These are phyloP conservation scores for Echium plantagineum DNA, from an alignment of 257 asterid genomes.

Conservation along the genomic window DNA sequence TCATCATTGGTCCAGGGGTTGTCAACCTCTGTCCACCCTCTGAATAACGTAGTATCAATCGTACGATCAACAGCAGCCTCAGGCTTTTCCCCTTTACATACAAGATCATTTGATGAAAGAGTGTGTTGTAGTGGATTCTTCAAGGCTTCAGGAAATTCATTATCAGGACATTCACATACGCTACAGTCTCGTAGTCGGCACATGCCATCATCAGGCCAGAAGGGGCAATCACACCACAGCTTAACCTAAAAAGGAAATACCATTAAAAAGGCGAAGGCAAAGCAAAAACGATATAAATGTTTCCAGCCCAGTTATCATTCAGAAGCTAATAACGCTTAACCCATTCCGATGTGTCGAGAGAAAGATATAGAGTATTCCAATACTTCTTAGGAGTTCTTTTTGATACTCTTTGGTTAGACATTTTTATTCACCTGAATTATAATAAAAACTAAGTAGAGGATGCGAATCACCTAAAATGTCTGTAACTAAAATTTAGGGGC, in stretches of 20 bases:
- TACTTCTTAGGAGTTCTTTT: too few species aligned
- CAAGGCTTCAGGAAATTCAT: constrained; percentile 46
- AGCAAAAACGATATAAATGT: not conserved
- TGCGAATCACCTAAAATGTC: too few species aligned
- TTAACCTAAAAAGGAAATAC: constrained; percentile 28
- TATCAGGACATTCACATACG: constrained; percentile 62
- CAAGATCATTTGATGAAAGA: constrained; percentile 29
- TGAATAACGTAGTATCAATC: constrained; percentile 45
- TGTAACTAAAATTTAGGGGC: too few species aligned
- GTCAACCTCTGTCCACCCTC: constrained; percentile 53
- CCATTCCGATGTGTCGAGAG: not conserved
- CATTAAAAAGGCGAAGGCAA: too few species aligned
- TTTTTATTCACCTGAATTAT: too few species aligned
- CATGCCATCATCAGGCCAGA: constrained; percentile 65
- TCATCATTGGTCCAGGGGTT: constrained; percentile 66
- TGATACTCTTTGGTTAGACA: not conserved
- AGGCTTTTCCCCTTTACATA: constrained; percentile 49
- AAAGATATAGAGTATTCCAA: too few species aligned
- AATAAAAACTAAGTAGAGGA: not conserved
- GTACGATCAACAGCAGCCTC: constrained; percentile 56
- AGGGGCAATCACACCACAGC: constrained; percentile 70
- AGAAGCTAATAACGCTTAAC: not conserved
- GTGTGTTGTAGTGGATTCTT: constrained; percentile 19
- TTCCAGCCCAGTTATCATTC: not conserved
- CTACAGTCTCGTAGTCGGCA: constrained; percentile 51